phyloP scores from a whole-genome alignment of 441 rosid genomes.

The Croton laevigatus region DNA sequence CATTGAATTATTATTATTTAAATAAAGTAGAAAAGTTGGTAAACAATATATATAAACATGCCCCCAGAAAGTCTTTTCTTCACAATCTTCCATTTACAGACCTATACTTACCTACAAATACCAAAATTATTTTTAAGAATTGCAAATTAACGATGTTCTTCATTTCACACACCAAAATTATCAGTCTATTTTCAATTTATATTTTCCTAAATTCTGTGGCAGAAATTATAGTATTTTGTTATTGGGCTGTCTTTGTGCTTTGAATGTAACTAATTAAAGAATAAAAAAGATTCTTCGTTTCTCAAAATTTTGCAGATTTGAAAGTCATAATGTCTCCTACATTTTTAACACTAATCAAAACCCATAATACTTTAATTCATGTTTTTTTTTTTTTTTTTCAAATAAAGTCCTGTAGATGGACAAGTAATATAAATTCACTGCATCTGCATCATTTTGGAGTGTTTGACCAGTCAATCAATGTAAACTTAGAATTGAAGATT shows the following conservation, averaged over 20 bases:
- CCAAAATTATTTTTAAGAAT: background rate
- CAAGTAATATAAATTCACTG: background rate
- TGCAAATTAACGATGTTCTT: conserved; percentile 7
- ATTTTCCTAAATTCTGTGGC: too few species aligned
- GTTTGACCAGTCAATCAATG: background rate
- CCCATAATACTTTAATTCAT: background rate
- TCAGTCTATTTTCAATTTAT: too few species aligned
- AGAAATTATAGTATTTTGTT: background rate
- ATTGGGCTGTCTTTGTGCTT: too few species aligned
- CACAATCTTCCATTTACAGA: conserved; percentile 13
- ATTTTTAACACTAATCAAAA: background rate
- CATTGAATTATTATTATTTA: background rate
- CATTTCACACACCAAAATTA: too few species aligned
- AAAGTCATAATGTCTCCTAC: background rate
- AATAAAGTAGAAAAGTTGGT: conserved; percentile 30
- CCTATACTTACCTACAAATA: background rate
- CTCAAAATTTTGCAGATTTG: background rate
- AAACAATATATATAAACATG: conserved; percentile 21
- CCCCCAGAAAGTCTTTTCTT: conserved; percentile 9
- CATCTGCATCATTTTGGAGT: background rate
- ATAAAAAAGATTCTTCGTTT: background rate
- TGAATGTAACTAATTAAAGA: background rate
- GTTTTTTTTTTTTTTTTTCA: too few species aligned
- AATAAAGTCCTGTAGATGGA: too few species aligned
- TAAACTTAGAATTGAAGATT: background rate